Base-by-base conservation (phyloP, 768 basidiomycete genomes). In the Pleurotus djamor region DNA sequence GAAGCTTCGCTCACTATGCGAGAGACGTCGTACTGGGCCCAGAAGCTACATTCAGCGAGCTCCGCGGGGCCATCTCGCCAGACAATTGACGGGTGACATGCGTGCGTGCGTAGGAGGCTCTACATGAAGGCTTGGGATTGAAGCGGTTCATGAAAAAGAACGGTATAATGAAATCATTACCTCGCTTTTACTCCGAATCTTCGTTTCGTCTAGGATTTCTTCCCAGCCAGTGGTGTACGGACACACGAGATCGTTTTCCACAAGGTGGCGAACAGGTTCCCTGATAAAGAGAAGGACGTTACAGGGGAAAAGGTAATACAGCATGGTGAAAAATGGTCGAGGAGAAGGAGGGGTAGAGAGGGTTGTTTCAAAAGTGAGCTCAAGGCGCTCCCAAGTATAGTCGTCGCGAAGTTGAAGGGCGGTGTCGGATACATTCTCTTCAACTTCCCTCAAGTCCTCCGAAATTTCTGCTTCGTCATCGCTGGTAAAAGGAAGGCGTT, bases 231-330 rank as follows among this genome's bases (percentile, higher is more conserved):
- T 78, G n/a, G 77, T 75, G 64, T 89, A 92, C 1, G 90, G 84
- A 52, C 83, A 82, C 49, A 80, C 72, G 37, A 83, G 72, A 3
- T 69, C 67, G 63, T 74, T 80, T 28, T 82, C 79, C 6, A 69
- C 71, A 14, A 97, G 72, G 64, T 93, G 94, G 38, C 72, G 70
- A 7, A 79, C 77, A 1, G 95, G 92, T 52, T 79, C 75, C 54
- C 86, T 84, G 56, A 95, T 72, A 71, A 97, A 97, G 57, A 81
- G 83, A 59, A 96, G 76, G 44, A 91, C 79, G 74, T 96, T 97
- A 73, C 88, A 91, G 1, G 95, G 95, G 76, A 92, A 97, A 50
- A 95, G 83, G 66, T 93, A 95, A 73, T 96, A 96, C 61, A 97
- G 76, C 48, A 81, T 81, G 2, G 88, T 87, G 73, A 94, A 94